Conservation (phyloP, 2,329 filamentous ascomycete species). For the Pseudogymnoascus sp. region DNA sequence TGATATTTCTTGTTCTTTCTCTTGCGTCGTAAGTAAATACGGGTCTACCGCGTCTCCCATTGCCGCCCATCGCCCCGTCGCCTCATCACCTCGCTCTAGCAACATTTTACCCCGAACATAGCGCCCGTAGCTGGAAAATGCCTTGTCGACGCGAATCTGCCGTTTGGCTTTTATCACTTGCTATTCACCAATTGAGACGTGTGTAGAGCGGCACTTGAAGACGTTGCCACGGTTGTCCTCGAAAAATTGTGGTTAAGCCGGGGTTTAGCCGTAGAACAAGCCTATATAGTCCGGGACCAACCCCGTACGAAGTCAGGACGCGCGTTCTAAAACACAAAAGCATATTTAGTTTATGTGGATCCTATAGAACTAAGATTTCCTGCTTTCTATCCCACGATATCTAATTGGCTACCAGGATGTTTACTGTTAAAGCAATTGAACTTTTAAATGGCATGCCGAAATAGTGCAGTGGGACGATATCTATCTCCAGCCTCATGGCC, state of each 20-base stretch:
- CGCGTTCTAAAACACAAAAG: neutral
- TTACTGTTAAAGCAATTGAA: neutral
- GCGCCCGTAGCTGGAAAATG: neutral
- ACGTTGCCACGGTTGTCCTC: neutral
- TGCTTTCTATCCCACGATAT: neutral
- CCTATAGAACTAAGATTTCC: neutral
- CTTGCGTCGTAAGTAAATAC: neutral
- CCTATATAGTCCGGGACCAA: neutral
- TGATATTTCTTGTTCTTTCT: neutral
- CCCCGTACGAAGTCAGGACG: neutral
- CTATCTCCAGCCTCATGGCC: constrained; percentile 1
- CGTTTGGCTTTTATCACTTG: neutral
- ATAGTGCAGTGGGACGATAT: constrained; percentile 11
- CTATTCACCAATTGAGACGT: neutral
- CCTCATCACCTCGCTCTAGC: neutral
- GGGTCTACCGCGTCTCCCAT: neutral
- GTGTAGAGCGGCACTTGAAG: neutral
- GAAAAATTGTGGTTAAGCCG: neutral
- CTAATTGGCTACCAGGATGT: neutral
- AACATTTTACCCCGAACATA: neutral
- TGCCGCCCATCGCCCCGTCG: too few species aligned
- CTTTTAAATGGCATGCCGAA: neutral
- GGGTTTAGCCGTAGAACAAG: neutral
- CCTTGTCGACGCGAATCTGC: neutral
- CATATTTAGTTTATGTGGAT: neutral